A percentile compares a stretch with the other conserved stretches of the same genome.
Conservation (phyloP, 305 asterid genomes). For the Plantago lanceolata region DNA sequence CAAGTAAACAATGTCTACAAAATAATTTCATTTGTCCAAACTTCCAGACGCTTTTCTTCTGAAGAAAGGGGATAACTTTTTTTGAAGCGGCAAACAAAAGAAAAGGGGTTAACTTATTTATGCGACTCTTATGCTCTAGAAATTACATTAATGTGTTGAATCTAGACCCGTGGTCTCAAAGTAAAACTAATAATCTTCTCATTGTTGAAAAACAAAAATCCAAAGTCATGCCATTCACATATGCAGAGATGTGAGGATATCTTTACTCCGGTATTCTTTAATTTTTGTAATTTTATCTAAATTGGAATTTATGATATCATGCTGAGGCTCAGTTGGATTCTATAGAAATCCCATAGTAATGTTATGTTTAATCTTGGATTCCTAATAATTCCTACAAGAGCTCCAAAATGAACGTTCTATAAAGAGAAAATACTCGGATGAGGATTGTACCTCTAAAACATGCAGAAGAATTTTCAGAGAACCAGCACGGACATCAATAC, state of each 20-base stretch:
- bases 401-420: not conserved
- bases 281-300: not conserved
- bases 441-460: conserved; percentile 67
- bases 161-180: not conserved
- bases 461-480: conserved; percentile 90
- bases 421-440: conserved; percentile 4
- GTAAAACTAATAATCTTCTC: not conserved
- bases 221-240: not conserved
- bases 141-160: not conserved
- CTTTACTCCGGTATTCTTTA: not conserved
- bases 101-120: not conserved
- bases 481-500: conserved; percentile 72
- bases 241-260: not conserved
- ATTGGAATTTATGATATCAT: not conserved
- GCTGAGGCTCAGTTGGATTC: not conserved
- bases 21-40: not conserved
- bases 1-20: not conserved
- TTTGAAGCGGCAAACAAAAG: too few relatives aligned
- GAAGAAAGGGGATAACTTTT: not conserved
- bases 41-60: not conserved
- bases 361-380: not conserved
- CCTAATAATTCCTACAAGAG: not conserved
- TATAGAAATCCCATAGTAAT: not conserved
- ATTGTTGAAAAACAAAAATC: not conserved
- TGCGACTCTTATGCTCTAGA: not conserved